Conservation (phyloP, 768 basidiomycete species). For the Lentinula boryana region DNA sequence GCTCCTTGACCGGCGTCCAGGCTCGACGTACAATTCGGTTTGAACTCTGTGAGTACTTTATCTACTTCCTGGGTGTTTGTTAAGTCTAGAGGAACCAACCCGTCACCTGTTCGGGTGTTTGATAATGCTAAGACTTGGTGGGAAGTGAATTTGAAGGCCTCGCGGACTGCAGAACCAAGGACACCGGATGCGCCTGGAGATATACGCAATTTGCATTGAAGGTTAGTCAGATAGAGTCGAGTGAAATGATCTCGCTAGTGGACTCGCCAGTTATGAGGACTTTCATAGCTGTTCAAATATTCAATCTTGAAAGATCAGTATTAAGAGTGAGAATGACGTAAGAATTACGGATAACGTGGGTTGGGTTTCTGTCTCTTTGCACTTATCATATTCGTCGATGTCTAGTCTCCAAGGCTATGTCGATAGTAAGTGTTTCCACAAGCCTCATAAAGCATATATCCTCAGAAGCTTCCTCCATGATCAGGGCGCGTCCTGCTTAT, state of each 20-base stretch:
- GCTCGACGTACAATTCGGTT: conserved; percentile 60
- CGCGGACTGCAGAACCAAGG: conserved; percentile 73
- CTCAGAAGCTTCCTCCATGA: background rate
- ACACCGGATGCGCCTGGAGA: conserved; percentile 85
- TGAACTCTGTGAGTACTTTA: conserved; percentile 45
- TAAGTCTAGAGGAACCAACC: conserved; percentile 59
- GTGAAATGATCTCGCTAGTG: background rate
- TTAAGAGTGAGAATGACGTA: background rate
- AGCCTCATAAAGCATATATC: background rate
- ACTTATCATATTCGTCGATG: conserved; percentile 37
- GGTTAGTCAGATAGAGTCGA: too few species aligned
- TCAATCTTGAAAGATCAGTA: conserved; percentile 7
- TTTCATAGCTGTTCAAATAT: conserved; percentile 28
- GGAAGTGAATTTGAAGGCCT: conserved; percentile 43
- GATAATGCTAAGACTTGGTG: conserved; percentile 64
- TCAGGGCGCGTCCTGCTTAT: conserved; percentile 87
- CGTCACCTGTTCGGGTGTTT: conserved; percentile 54
- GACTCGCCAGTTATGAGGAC: conserved; percentile 54
- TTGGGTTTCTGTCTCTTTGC: background rate
- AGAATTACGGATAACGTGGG: background rate
- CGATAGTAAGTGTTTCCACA: conserved; percentile 52
- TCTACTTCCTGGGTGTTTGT: conserved; percentile 51
- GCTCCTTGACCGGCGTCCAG: background rate
- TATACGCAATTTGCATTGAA: conserved; percentile 7
- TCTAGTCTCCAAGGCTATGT: conserved; percentile 90